A percentile compares a stretch with the other conserved stretches of the same genome.
Conservation (phyloP, 768 basidiomycete species). For the Lepiota venenata region DNA sequence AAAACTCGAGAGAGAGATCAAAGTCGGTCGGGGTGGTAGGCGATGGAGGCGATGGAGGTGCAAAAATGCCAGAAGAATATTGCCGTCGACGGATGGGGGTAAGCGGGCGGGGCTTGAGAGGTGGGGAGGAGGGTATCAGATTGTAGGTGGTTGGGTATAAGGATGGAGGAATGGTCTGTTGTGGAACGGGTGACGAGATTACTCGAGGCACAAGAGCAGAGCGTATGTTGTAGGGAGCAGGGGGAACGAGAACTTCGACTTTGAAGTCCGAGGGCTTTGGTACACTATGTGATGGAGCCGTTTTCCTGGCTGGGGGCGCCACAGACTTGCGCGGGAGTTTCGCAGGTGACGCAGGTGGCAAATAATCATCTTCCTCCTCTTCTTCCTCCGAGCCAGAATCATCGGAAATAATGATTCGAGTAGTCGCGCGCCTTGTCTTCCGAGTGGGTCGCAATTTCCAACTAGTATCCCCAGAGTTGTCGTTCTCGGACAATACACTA, state of each 20-base stretch:
- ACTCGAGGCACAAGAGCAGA: slow-evolving; percentile 10
- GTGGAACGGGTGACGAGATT: slow-evolving; percentile 13
- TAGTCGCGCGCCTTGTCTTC: slow-evolving; percentile 19
- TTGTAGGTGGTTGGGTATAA: slow-evolving; percentile 16
- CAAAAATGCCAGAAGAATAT: slow-evolving; percentile 25
- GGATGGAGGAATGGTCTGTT: not conserved
- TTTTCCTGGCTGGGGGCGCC: not conserved
- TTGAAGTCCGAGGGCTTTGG: slow-evolving; percentile 16
- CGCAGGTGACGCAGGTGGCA: slow-evolving; percentile 13
- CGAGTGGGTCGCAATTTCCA: slow-evolving; percentile 25
- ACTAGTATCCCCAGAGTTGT: slow-evolving; percentile 21
- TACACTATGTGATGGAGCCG: not conserved
- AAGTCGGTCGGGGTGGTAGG: slow-evolving; percentile 51
- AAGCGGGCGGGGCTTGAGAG: slow-evolving; percentile 52
- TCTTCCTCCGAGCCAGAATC: slow-evolving; percentile 39
- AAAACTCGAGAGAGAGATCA: slow-evolving; percentile 50
- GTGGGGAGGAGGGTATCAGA: slow-evolving; percentile 27
- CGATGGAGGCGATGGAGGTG: slow-evolving; percentile 52
- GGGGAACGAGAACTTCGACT: slow-evolving; percentile 42
- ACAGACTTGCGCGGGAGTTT: slow-evolving; percentile 7
- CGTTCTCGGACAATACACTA: not conserved
- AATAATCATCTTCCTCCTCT: not conserved
- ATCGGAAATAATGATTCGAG: slow-evolving; percentile 40
- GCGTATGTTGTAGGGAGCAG: slow-evolving; percentile 22
- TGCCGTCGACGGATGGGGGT: slow-evolving; percentile 60